A percentile compares a stretch with the other conserved stretches of the same genome.
Evolutionary conservation across 768 basidiomycete genomes (phyloP).

Genomic region (Asterophora parasitica): DNA sequence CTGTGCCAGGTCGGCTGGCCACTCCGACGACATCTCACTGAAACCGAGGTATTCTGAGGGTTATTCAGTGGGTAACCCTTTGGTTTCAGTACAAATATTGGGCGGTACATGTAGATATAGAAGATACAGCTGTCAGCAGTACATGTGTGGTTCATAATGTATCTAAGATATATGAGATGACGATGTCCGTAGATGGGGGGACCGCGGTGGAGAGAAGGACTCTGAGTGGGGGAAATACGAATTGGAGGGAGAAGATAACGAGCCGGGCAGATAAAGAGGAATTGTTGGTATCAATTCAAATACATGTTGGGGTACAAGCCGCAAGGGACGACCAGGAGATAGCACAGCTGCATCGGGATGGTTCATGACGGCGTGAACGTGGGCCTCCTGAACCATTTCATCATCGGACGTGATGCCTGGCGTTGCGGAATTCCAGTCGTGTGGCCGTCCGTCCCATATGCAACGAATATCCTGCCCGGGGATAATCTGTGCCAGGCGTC

Average conservation of each 20-base stretch:
- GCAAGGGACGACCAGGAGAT: slow-evolving; percentile 32
- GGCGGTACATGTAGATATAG: no score
- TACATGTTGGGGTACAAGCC: slow-evolving; percentile 63
- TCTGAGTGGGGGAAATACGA: slow-evolving; percentile 45
- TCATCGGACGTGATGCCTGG: slow-evolving; percentile 43
- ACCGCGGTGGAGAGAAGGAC: slow-evolving; percentile 50
- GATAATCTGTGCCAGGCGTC: slow-evolving; percentile 78
- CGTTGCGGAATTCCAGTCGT: slow-evolving; percentile 52
- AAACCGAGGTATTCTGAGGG: no score
- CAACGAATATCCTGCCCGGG: slow-evolving; percentile 78
- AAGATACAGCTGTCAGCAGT: slow-evolving; percentile 3
- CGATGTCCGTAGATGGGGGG: slow-evolving; percentile 38
- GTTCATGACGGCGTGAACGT: slow-evolving; percentile 84
- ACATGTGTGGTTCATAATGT: no score
- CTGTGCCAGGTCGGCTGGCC: no score
- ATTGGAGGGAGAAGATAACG: slow-evolving; percentile 50
- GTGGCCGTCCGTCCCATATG: slow-evolving; percentile 81
- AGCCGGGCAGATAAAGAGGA: slow-evolving; percentile 62
- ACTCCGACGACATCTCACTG: no score
- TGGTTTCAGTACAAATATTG: no score
- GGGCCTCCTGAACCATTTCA: slow-evolving; percentile 70
- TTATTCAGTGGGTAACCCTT: no score
- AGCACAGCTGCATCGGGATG: slow-evolving; percentile 40
- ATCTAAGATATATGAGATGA: slow-evolving; percentile 10
- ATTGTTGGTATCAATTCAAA: slow-evolving; percentile 78